phyloP scores from a whole-genome alignment of 23 red algal species.

The Gracilariopsis chorda region DNA sequence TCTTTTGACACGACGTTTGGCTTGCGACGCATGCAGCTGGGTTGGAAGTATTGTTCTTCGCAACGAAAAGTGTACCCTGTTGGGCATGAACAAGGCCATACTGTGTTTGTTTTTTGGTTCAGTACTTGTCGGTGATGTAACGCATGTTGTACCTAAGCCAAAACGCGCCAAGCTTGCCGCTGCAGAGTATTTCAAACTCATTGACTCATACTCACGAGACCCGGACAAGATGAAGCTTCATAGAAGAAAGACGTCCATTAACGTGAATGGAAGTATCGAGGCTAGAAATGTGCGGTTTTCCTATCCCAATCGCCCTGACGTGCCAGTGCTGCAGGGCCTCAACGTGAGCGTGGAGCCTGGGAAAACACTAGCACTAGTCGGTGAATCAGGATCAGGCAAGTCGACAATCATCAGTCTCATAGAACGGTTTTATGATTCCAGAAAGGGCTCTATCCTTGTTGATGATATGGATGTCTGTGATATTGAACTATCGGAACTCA shows the following conservation, averaged over 20 bases:
- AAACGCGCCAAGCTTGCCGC: slow-evolving; percentile 57
- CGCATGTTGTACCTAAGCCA: slow-evolving; percentile 51
- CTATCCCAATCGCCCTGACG: slow-evolving; percentile 67
- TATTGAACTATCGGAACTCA: not conserved
- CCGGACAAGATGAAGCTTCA: not conserved
- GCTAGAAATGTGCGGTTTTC: slow-evolving; percentile 63
- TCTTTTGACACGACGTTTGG: too few relatives aligned
- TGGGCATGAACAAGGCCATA: slow-evolving; percentile 22
- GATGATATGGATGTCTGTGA: slow-evolving; percentile 30
- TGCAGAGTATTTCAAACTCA: slow-evolving; percentile 57
- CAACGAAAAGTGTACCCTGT: slow-evolving; percentile 13
- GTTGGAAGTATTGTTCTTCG: slow-evolving; percentile 39
- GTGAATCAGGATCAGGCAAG: slow-evolving; percentile 79
- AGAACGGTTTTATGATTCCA: slow-evolving; percentile 73
- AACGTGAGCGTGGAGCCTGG: slow-evolving; percentile 42
- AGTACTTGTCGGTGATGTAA: slow-evolving; percentile 20
- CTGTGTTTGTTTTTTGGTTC: slow-evolving; percentile 21
- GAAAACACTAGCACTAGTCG: slow-evolving; percentile 77
- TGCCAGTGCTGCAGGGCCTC: slow-evolving; percentile 42
- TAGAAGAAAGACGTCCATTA: not conserved
- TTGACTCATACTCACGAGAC: slow-evolving; percentile 39
- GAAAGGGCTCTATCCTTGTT: slow-evolving; percentile 53
- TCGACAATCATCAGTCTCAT: slow-evolving; percentile 70
- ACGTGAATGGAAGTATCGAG: slow-evolving; percentile 54
- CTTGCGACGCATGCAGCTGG: slow-evolving; percentile 53